These are phyloP conservation scores for Kwoniella dendrophila DNA, from an alignment of 768 basidiomycete species.

Conservation along the genomic window DNA sequence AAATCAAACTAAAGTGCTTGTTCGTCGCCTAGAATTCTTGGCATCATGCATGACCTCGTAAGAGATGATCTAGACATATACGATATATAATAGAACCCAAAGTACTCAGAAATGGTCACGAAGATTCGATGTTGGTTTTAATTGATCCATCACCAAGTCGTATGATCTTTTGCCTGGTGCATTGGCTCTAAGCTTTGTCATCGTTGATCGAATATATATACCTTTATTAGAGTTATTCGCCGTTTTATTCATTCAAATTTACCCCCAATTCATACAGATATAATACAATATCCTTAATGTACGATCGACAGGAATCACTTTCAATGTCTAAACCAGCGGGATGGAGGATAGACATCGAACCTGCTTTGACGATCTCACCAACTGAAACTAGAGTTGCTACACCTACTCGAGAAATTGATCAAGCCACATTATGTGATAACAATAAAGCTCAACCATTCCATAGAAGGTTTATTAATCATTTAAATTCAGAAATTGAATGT, in stretches of 20 bases:
- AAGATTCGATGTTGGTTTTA: too few relatives aligned
- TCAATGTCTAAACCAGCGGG: background rate
- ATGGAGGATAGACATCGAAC: conserved; percentile 18
- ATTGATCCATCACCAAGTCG: background rate
- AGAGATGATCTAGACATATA: too few relatives aligned
- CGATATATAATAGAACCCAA: background rate
- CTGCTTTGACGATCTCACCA: too few relatives aligned
- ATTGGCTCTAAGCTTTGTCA: background rate
- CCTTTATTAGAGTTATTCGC: background rate
- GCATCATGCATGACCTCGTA: background rate
- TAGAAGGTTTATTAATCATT: conserved; percentile 1
- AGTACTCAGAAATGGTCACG: background rate
- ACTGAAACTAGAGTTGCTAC: too few relatives aligned
- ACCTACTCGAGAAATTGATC: too few relatives aligned
- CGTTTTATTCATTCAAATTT: background rate
- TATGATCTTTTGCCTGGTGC: background rate
- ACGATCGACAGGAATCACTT: too few relatives aligned
- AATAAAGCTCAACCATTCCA: conserved; percentile 4
- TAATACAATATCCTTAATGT: background rate
- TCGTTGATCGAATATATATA: background rate
- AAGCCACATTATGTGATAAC: too few relatives aligned
- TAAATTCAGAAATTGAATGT: conserved; percentile 11
- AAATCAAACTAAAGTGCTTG: conserved; percentile 5
- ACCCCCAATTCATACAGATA: background rate
- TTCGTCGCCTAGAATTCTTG: conserved; percentile 3